Evolutionary conservation across 78 protist genomes (phyloP).

Genomic region (Cavenderia fasciculata): DNA sequence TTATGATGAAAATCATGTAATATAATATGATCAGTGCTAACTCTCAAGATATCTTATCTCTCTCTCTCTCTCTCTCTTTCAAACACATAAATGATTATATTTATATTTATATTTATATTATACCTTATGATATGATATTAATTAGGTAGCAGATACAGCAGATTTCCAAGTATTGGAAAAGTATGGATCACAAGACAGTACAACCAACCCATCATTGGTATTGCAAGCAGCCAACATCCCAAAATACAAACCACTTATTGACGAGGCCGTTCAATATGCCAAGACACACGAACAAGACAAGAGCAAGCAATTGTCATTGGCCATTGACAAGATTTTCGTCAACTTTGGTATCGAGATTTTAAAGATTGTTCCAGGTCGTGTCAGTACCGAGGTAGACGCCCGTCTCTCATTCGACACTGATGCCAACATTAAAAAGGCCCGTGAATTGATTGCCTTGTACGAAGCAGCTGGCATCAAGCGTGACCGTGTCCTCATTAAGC

Average conservation of each 20-base stretch:
- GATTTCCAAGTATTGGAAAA: conserved; percentile 88
- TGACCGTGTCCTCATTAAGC: conserved; percentile 94
- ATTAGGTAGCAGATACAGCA: conserved; percentile 95
- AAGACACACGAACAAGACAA: background rate
- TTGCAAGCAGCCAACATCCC: conserved; percentile 85
- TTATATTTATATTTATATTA: no score
- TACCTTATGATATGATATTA: background rate
- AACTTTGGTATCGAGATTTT: conserved; percentile 96
- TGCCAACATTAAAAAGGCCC: conserved; percentile 91
- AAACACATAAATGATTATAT: no score
- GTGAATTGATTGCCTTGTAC: conserved; percentile 89
- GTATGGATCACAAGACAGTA: conserved; percentile 94
- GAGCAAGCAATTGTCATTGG: conserved; percentile 71
- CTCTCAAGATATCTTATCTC: no score
- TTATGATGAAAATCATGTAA: no score
- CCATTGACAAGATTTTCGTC: conserved; percentile 87
- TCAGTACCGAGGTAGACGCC: conserved; percentile 97
- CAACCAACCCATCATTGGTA: conserved; percentile 98
- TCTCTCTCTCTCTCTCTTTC: no score
- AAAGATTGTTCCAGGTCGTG: conserved; percentile 97
- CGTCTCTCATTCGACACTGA: conserved; percentile 94
- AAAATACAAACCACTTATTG: conserved; percentile 84
- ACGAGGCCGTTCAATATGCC: conserved; percentile 89
- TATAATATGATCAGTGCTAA: no score
- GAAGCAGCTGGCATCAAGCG: conserved; percentile 87